Evolutionary conservation across 495 filamentous ascomycete genomes (phyloP).

Genomic region (Podospora fimiseda): DNA sequence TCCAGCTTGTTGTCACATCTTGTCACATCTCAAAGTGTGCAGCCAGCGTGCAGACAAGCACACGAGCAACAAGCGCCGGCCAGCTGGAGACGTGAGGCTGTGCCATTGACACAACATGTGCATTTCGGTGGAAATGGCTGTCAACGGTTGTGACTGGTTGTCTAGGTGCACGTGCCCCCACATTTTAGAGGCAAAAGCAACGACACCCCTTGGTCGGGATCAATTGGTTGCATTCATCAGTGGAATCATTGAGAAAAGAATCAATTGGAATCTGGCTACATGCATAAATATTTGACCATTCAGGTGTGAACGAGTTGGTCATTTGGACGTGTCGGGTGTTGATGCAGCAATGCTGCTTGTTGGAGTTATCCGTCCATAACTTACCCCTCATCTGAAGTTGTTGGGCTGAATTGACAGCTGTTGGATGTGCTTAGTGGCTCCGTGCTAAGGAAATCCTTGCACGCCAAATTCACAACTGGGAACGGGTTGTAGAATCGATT

Average conservation of each 20-base stretch:
- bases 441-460: neutral
- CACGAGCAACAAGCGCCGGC: slow-evolving; percentile 2
- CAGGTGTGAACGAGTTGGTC: no score
- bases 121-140: neutral
- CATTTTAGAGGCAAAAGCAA: slow-evolving; percentile 3
- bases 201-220: neutral
- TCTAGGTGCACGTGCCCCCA: slow-evolving; percentile 1
- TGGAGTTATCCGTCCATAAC: no score
- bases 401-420: neutral
- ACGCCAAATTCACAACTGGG: slow-evolving; percentile 4
- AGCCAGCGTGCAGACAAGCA: no score
- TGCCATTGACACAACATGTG: neutral
- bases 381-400: slow-evolving; percentile 6
- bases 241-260: neutral
- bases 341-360: no score
- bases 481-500: neutral
- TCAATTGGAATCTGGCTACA: neutral
- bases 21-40: no score
- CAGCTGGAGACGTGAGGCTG: slow-evolving; percentile 3
- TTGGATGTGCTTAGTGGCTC: neutral
- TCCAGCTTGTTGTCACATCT: no score
- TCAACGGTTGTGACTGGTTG: neutral
- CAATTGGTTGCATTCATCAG: neutral
- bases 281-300: no score
- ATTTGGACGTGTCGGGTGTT: no score